Evolutionary conservation across 2,329 filamentous ascomycete species (phyloP).

Genomic region (Sarocladiaceae sp.): DNA sequence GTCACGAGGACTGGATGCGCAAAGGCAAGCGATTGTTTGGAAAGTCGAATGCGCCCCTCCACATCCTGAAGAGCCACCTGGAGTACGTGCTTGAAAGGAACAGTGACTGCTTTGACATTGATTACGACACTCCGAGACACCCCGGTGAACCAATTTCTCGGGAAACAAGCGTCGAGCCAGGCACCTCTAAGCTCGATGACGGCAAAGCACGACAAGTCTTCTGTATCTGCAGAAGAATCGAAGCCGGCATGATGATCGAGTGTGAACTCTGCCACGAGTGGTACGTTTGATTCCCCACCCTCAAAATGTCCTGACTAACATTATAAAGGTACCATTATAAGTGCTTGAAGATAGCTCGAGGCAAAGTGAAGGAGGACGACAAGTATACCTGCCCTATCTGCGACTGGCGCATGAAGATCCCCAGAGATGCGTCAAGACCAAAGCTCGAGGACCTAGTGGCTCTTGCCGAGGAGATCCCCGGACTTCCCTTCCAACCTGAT

Average conservation of each 20-base stretch:
- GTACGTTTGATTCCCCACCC: constrained; percentile 44
- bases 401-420: constrained; percentile 95
- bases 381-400: constrained; percentile 98
- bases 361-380: constrained; percentile 97
- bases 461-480: constrained; percentile 79
- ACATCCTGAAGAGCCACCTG: constrained; percentile 93
- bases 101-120: constrained; percentile 83
- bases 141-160: constrained; percentile 90
- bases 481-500: constrained; percentile 88
- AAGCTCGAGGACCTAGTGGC: constrained; percentile 85
- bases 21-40: constrained; percentile 97
- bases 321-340: constrained; percentile 85
- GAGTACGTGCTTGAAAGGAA: constrained; percentile 90
- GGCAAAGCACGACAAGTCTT: constrained; percentile 75
- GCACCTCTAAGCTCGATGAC: constrained; percentile 54
- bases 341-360: constrained; percentile 93
- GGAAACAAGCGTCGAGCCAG: constrained; percentile 60
- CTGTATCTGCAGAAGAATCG: constrained; percentile 89
- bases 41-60: constrained; percentile 93
- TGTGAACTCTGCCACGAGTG: constrained; percentile 98
- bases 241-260: constrained; percentile 99
- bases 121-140: constrained; percentile 76
- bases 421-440: constrained; percentile 88
- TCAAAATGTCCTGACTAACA: background rate
- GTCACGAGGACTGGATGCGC: constrained; percentile 98